phyloP scores from a whole-genome alignment of 345 rosid genomes.

The Schrenkiella parvula region DNA sequence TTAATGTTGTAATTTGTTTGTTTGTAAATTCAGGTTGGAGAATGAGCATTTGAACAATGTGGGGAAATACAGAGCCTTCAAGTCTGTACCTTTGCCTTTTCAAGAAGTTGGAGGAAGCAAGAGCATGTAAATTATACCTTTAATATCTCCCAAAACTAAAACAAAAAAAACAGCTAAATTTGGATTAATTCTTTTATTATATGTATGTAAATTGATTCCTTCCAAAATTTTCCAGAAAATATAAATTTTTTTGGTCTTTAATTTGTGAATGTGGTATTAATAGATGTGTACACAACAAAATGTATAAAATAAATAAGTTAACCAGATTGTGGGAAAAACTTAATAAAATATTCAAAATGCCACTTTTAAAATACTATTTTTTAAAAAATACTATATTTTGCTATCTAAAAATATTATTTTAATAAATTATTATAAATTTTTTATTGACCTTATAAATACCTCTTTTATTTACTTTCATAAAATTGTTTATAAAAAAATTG shows the following conservation, averaged over 20 bases:
- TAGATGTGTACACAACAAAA: background rate
- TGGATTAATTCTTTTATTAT: background rate
- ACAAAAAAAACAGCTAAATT: background rate
- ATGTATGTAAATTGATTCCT: background rate
- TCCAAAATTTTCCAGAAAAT: background rate
- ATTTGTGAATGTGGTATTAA: background rate
- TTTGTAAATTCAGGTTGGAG: slow-evolving; percentile 57
- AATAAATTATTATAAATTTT: too few relatives aligned
- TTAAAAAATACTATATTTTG: too few relatives aligned
- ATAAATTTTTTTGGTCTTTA: background rate
- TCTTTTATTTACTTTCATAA: too few relatives aligned
- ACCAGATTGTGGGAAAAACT: background rate
- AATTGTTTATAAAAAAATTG: too few relatives aligned
- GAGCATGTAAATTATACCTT: slow-evolving; percentile 16
- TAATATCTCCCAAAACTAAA: background rate
- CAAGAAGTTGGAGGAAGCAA: slow-evolving; percentile 36
- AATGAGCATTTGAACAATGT: slow-evolving; percentile 85
- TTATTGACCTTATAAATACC: too few relatives aligned
- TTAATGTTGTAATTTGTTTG: background rate
- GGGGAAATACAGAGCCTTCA: slow-evolving; percentile 76
- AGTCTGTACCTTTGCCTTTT: slow-evolving; percentile 75
- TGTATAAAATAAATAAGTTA: background rate
- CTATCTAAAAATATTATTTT: too few relatives aligned
- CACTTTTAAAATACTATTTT: too few relatives aligned
- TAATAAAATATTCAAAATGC: too few relatives aligned